A percentile compares a stretch with the other conserved stretches of the same genome.
Evolutionary conservation across 805 yeast species (phyloP).

Genomic region (Ogataea chonburiensis): DNA sequence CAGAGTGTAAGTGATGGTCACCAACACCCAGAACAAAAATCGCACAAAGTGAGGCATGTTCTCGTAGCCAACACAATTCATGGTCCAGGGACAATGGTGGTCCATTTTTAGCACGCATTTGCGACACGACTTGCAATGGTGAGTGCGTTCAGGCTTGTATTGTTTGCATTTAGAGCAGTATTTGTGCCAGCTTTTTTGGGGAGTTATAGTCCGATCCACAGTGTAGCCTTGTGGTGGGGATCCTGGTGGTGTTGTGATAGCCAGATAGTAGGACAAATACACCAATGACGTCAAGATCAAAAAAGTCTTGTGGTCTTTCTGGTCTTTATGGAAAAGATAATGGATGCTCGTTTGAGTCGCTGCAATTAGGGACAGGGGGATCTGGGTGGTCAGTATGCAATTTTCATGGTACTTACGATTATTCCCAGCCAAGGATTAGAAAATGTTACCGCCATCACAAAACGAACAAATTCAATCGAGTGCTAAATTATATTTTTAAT

Average conservation of each 20-base stretch:
- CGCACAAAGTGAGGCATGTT: conserved; percentile 81
- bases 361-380: conserved; percentile 15
- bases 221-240: conserved; percentile 50
- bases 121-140: conserved; percentile 81
- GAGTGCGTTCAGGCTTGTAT: conserved; percentile 80
- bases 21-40: conserved; percentile 65
- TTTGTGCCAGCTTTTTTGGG: conserved; percentile 47
- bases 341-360: conserved; percentile 9
- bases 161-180: conserved; percentile 72
- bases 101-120: conserved; percentile 85
- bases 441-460: conserved; percentile 20
- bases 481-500: not conserved
- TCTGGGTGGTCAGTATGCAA: conserved; percentile 7
- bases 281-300: conserved; percentile 67
- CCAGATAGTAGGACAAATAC: conserved; percentile 74
- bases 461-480: too few species aligned
- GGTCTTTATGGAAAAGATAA: conserved; percentile 13
- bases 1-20: conserved; percentile 48
- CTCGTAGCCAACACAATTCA: conserved; percentile 79
- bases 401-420: conserved; percentile 16
- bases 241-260: conserved; percentile 70
- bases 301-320: conserved; percentile 42
- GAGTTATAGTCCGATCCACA: conserved; percentile 27
- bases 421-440: conserved; percentile 26
- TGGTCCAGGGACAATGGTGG: conserved; percentile 94